Base-by-base conservation (phyloP, 2,329 filamentous ascomycete genomes). In the Niveomyces coronatus region DNA sequence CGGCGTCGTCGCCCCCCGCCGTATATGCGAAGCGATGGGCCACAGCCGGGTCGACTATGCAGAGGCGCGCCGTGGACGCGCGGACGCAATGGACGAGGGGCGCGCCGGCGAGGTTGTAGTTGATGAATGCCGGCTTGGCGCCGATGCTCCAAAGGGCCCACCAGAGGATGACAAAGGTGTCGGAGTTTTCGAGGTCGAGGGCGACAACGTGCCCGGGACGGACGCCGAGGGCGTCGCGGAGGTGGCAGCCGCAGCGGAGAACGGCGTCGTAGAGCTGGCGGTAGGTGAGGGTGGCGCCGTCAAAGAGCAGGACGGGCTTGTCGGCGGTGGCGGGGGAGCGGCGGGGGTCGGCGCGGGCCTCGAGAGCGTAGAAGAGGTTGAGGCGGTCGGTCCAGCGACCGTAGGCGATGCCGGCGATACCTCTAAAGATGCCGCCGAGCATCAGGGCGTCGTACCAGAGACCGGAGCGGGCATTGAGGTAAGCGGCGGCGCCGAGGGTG, bases 131-230 rank as follows among this genome's bases (percentile, higher is more conserved):
- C 1, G 86, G 85, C 40, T 78, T 78, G 0, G 83, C 86, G 6
- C 87, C 87, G 42, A 94, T 76, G 22, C 79, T 77, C 85, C 85
- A 94, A 20, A 94, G 61, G 0, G 80, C 86, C 39, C 89, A 65
- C 68, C 79, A 75, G 7, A 91, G 46, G 53, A 88, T 84, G 23
- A 89, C 52, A 51, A 86, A 89, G 4, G 72, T 70, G n/a, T 85
- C 77, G 26, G 77, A 84, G 54, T 94, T 94, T 58, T 82, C 79
- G 47, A 85, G 83, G 56, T 91, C 72, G 49, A 94, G 69, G 5
- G 84, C 85, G 13, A 94, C 82, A 20, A 94, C 75, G 34, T 94
- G 83, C 30, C 74, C 75, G 18, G 76, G 72, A 47, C 78, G 70
- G 31, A 94, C 66, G 19, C 68, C 67, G 36, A 80, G 70, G 10